Percentiles rank a stretch among this genome's conserved stretches.
phyloP scores from a whole-genome alignment of 495 filamentous ascomycete species.

The Tetracladium marchalianum region DNA sequence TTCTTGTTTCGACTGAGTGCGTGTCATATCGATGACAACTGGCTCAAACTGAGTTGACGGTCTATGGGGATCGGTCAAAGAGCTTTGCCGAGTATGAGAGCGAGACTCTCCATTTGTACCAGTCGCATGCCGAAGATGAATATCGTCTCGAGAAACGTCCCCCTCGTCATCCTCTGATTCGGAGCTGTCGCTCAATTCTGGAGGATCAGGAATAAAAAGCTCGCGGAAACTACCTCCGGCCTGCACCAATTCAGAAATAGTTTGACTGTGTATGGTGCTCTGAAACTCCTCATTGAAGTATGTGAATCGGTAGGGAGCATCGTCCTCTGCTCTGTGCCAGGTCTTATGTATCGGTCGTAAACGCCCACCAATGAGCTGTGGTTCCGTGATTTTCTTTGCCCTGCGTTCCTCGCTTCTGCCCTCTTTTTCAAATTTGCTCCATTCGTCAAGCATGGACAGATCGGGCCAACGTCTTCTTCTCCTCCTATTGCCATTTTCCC shows the following conservation, averaged over 20 bases:
- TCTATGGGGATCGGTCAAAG: constrained; percentile 5
- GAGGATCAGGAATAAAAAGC: constrained; percentile 58
- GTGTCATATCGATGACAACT: background rate
- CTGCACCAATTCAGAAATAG: constrained; percentile 82
- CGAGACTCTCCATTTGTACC: constrained; percentile 18
- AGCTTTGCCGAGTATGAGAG: constrained; percentile 11
- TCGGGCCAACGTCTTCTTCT: constrained; percentile 46
- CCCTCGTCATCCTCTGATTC: constrained; percentile 48
- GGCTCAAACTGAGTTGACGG: background rate
- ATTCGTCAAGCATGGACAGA: constrained; percentile 73
- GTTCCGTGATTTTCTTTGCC: constrained; percentile 86
- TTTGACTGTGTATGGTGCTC: constrained; percentile 90
- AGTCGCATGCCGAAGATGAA: constrained; percentile 10
- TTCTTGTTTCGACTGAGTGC: background rate
- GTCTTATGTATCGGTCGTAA: constrained; percentile 66
- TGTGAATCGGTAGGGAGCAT: constrained; percentile 88
- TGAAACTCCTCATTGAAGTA: constrained; percentile 97
- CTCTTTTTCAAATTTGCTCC: constrained; percentile 86
- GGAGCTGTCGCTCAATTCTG: constrained; percentile 40
- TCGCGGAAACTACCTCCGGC: constrained; percentile 74
- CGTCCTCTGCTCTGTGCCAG: constrained; percentile 85
- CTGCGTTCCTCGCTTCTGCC: constrained; percentile 77
- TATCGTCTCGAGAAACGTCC: constrained; percentile 2
- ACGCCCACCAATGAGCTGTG: constrained; percentile 80
- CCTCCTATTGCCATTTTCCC: constrained; percentile 35